Percentiles rank a stretch among this genome's conserved stretches.
These are phyloP conservation scores for Ogataea nitratoaversa DNA, from an alignment of 805 yeast species.

Conservation along the genomic window DNA sequence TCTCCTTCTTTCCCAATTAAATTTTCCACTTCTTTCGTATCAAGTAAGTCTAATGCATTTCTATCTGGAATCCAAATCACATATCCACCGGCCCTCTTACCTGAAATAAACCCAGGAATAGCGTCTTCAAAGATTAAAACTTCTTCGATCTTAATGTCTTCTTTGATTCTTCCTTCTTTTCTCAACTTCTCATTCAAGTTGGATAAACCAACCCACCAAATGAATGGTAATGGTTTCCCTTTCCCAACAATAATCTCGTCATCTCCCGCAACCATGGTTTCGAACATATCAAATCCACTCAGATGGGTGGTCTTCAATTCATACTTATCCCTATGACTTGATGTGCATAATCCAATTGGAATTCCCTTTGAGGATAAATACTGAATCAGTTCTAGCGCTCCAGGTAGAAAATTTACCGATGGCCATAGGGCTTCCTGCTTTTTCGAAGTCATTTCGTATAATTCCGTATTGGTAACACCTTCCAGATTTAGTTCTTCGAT, in stretches of 20 bases:
- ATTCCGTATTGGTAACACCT: constrained; percentile 57
- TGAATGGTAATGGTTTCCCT: constrained; percentile 93
- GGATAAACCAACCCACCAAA: constrained; percentile 79
- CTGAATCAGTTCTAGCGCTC: constrained; percentile 68
- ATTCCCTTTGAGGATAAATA: constrained; percentile 47
- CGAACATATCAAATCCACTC: constrained; percentile 58
- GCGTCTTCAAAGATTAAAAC: constrained; percentile 95
- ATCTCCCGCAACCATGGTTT: constrained; percentile 77
- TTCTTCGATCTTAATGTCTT: constrained; percentile 62
- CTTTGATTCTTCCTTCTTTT: constrained; percentile 32
- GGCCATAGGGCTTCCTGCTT: constrained; percentile 62
- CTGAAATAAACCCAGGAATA: constrained; percentile 84
- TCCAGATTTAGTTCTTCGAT: constrained; percentile 68
- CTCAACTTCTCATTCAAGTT: constrained; percentile 55
- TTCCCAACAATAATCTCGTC: constrained; percentile 75
- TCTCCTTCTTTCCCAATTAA: constrained; percentile 37
- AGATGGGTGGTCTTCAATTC: constrained; percentile 72
- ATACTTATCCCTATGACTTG: constrained; percentile 62
- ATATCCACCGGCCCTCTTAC: constrained; percentile 72
- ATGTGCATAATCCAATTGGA: constrained; percentile 90
- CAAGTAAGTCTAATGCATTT: constrained; percentile 56
- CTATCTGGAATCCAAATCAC: constrained; percentile 96
- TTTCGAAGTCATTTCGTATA: constrained; percentile 45
- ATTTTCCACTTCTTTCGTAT: constrained; percentile 42
- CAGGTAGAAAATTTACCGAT: constrained; percentile 67